phyloP scores from a whole-genome alignment of 2,329 filamentous ascomycete genomes.

The Bretziella fagacearum region DNA sequence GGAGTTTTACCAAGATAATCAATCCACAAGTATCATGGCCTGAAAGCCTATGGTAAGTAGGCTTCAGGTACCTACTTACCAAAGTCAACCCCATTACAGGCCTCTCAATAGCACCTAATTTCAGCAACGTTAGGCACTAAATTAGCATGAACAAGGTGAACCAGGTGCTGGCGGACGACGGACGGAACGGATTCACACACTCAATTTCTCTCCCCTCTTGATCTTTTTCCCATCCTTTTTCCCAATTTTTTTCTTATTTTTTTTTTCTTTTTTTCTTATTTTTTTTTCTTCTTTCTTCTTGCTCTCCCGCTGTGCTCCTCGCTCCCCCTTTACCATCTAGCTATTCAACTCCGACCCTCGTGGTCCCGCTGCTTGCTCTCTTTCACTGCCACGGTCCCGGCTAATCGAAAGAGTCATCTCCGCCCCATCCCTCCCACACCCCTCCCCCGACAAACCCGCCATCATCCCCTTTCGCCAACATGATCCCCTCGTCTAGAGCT shows the following conservation, averaged over 20 bases:
- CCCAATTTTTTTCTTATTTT: background rate
- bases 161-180: background rate
- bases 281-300: slow-evolving; percentile 7
- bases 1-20: too few species aligned
- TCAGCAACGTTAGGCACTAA: too few species aligned
- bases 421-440: background rate
- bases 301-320: slow-evolving; percentile 8
- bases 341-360: background rate
- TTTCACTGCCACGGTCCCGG: slow-evolving; percentile 8
- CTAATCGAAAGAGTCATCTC: slow-evolving; percentile 16
- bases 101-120: too few species aligned
- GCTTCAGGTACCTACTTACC: too few species aligned
- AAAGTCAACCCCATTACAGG: too few species aligned
- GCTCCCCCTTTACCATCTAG: slow-evolving; percentile 3
- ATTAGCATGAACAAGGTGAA: too few species aligned
- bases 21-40: too few species aligned
- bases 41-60: too few species aligned
- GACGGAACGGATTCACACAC: background rate
- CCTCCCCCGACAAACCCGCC: slow-evolving; percentile 5
- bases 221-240: slow-evolving; percentile 1
- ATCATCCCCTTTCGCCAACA: slow-evolving; percentile 16
- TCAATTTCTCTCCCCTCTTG: slow-evolving; percentile 12
- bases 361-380: slow-evolving; percentile 11
- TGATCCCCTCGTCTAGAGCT: slow-evolving; percentile 31
- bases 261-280: slow-evolving; percentile 3